Base-by-base conservation (phyloP, 148 eudicot genomes). In the Persicaria tinctoria region DNA sequence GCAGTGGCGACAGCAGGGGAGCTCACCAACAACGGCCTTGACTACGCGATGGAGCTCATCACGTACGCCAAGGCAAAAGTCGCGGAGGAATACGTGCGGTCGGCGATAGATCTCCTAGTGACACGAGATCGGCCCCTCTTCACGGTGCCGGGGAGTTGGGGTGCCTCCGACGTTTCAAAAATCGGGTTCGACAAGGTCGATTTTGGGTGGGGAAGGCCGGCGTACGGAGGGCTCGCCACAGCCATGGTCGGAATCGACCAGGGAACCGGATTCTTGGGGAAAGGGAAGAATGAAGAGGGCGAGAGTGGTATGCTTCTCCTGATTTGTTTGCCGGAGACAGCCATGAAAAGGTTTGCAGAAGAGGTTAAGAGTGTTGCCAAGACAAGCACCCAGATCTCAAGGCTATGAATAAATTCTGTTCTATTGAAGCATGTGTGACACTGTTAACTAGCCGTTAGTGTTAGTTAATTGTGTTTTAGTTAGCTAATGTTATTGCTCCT, bases 121-220 rank as follows among this genome's bases (percentile, higher is more conserved):
- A 73, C 32, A 32, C 66, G 50, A 7, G 70, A 50, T 0, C 12
- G 64, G 4, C 68, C 79, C 5, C 71, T 14, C 16, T 76, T 62
- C 27, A 8, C 51, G 2, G 47, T 32, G 27, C 20, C 9, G 3
- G 48, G 79, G 32, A 62, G 3, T 3, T 80, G 32, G 17, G 4
- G 76, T 4, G 82, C 68, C 9, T 76, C 83, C 5, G 83, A 80
- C 38, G 13, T 55, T 1, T 51, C 76, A 1, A 12, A 20, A 4
- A 55, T n/a, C 0, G 73, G 79, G 18, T 64, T 76, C 5, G n/a
- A 16, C 27, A 23, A 66, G 8, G 23, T 80, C 11, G 83, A 80
- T 48, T 80, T 76, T 45, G 83, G 83, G 51, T 80, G 83, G 83
- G 83, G 83, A 10, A 73, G 66, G 13, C 76, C 79, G 9, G 49